Percentiles rank a stretch among this genome's conserved stretches.
Conservation (phyloP, 768 basidiomycete genomes). For the Mycena sanguinolenta region DNA sequence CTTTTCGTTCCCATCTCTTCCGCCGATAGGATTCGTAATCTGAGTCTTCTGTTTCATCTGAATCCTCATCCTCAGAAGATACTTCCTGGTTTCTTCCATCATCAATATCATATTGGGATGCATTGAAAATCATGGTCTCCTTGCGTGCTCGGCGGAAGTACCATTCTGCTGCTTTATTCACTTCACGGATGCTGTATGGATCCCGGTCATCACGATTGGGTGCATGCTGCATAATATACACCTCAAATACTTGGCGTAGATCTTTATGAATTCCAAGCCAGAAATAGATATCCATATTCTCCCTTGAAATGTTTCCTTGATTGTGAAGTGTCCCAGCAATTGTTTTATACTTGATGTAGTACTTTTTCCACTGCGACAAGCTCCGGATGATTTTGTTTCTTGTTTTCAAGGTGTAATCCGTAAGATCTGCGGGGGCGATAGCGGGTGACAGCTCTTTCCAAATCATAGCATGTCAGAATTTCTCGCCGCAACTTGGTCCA, state of each 20-base stretch:
- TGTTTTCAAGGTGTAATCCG: conserved; percentile 8
- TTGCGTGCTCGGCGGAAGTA: conserved; percentile 16
- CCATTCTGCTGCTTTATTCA: not conserved
- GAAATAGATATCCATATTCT: not conserved
- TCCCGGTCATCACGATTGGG: not conserved
- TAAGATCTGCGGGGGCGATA: conserved; percentile 22
- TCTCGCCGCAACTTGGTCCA: conserved; percentile 18
- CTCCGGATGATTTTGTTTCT: conserved; percentile 1
- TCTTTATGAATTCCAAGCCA: not conserved
- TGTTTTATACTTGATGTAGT: conserved; percentile 19
- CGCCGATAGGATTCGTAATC: not conserved
- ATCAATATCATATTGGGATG: not conserved
- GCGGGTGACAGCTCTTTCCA: conserved; percentile 10
- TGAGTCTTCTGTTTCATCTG: conserved; percentile 2
- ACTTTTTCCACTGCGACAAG: conserved; percentile 29
- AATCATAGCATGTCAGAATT: conserved; percentile 28
- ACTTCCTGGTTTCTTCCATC: not conserved
- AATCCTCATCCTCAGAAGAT: not conserved
- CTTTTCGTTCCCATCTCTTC: not conserved
- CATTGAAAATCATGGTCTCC: not conserved
- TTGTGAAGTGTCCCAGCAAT: conserved; percentile 28
- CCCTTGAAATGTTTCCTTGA: not conserved
- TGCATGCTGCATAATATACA: not conserved
- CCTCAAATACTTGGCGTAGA: not conserved
- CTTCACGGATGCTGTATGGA: not conserved